Evolutionary conservation across 352 stramenopile species (phyloP).

Genomic region (Pythium biforme): DNA sequence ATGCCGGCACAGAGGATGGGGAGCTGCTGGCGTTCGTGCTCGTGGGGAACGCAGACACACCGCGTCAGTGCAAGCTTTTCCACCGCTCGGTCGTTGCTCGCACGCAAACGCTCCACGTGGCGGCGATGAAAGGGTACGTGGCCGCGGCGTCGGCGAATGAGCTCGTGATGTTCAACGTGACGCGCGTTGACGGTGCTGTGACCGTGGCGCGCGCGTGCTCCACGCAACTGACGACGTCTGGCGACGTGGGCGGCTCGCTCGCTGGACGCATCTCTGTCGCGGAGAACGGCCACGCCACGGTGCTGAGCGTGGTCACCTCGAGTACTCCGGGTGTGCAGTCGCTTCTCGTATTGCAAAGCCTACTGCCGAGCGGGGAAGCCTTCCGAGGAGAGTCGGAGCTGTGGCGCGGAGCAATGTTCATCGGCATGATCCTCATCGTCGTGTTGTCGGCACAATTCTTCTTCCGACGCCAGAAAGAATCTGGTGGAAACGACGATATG

Average conservation of each 20-base stretch:
- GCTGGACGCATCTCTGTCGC: background rate
- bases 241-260: background rate
- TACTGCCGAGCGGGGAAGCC: background rate
- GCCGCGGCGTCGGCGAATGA: background rate
- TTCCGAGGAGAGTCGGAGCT: background rate
- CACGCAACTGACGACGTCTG: background rate
- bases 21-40: constrained; percentile 45
- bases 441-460: constrained; percentile 15
- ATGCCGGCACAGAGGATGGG: constrained; percentile 39
- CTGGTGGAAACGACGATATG: background rate
- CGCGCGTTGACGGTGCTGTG: background rate
- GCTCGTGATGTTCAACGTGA: constrained; percentile 16
- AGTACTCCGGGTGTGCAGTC: background rate
- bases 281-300: constrained; percentile 13
- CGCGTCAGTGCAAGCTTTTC: constrained; percentile 25
- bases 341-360: constrained; percentile 15
- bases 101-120: constrained; percentile 15
- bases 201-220: background rate
- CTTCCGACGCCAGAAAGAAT: constrained; percentile 12
- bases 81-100: constrained; percentile 3
- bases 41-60: background rate
- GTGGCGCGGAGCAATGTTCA: constrained; percentile 11
- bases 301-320: background rate
- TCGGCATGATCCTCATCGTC: constrained; percentile 7
- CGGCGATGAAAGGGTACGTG: constrained; percentile 11